Evolutionary conservation across 176 grass and related monocot species (phyloP).

Genomic region (Aegilops speltoides): DNA sequence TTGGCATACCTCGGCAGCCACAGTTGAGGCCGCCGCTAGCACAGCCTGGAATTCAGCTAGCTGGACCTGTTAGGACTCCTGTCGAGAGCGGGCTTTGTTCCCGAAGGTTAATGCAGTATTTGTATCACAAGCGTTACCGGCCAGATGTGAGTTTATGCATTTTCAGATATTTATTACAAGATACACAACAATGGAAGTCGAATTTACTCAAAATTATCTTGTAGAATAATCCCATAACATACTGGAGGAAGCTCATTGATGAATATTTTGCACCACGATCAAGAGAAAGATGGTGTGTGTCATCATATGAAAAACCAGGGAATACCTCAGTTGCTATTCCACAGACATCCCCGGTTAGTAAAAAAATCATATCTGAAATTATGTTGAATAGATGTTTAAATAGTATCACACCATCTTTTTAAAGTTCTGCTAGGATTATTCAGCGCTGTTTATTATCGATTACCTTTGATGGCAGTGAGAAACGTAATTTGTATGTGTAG

Average conservation of each 20-base stretch:
- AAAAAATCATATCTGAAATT: neutral
- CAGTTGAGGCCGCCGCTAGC: conserved; percentile 62
- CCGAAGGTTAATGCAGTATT: conserved; percentile 87
- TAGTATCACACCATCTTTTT: neutral
- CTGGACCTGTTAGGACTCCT: conserved; percentile 56
- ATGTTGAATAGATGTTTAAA: conserved; percentile 21
- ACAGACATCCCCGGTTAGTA: conserved; percentile 68
- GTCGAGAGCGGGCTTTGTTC: conserved; percentile 77
- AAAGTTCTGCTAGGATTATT: neutral
- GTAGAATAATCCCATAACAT: conserved; percentile 86
- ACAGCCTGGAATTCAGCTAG: conserved; percentile 52
- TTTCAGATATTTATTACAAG: conserved; percentile 14
- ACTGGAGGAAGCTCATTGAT: conserved; percentile 92
- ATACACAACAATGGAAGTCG: conserved; percentile 1
- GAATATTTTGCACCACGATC: conserved; percentile 88
- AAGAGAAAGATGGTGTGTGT: conserved; percentile 96
- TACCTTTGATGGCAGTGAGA: conserved; percentile 1
- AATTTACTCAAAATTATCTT: conserved; percentile 29
- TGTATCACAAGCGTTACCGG: conserved; percentile 86
- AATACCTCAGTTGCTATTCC: conserved; percentile 68
- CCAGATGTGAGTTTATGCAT: conserved; percentile 56
- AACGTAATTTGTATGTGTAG: neutral
- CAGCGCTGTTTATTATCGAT: neutral
- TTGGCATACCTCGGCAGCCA: conserved; percentile 53
- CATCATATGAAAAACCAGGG: conserved; percentile 83